Evolutionary conservation across 2,329 filamentous ascomycete species (phyloP).

Genomic region (Hymenoscyphus scutula): DNA sequence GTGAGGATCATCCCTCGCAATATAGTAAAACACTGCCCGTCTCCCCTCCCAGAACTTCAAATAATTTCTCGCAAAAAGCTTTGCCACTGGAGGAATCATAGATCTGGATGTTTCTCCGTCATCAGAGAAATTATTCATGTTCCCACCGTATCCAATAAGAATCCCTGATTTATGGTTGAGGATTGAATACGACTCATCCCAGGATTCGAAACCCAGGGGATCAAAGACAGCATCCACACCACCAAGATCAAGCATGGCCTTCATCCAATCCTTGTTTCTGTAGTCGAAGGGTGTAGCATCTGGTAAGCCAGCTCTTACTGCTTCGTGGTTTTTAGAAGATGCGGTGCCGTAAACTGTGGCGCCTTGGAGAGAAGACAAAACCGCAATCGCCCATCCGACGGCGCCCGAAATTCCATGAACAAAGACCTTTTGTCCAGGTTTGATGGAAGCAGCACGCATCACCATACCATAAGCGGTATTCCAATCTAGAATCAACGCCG

Average conservation of each 20-base stretch:
- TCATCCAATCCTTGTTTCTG: constrained; percentile 14
- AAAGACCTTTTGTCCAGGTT: constrained; percentile 12
- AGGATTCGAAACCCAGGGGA: constrained; percentile 13
- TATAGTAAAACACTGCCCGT: constrained; percentile 8
- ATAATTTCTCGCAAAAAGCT: constrained; percentile 14
- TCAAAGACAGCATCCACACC: constrained; percentile 12
- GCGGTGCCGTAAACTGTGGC: constrained; percentile 12
- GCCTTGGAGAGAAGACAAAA: constrained; percentile 7
- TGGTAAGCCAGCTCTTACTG: constrained; percentile 3
- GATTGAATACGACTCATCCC: constrained; percentile 13
- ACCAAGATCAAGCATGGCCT: constrained; percentile 6
- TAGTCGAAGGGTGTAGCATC: constrained; percentile 10
- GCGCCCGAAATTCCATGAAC: constrained; percentile 12
- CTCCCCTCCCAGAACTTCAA: constrained; percentile 15
- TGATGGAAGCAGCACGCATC: neutral
- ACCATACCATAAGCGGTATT: constrained; percentile 14
- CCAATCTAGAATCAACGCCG: constrained; percentile 13
- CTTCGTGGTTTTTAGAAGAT: constrained; percentile 9
- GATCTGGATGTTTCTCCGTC: neutral
- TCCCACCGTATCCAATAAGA: constrained; percentile 12
- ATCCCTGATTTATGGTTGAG: neutral
- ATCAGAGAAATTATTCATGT: constrained; percentile 8
- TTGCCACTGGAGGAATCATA: constrained; percentile 4
- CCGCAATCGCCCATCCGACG: constrained; percentile 8
- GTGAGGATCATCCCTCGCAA: constrained; percentile 5